Percentiles rank a stretch among this genome's conserved stretches.
These are phyloP conservation scores for Taiozyma onychis DNA, from an alignment of 1,139 yeast genomes.

Conservation along the genomic window DNA sequence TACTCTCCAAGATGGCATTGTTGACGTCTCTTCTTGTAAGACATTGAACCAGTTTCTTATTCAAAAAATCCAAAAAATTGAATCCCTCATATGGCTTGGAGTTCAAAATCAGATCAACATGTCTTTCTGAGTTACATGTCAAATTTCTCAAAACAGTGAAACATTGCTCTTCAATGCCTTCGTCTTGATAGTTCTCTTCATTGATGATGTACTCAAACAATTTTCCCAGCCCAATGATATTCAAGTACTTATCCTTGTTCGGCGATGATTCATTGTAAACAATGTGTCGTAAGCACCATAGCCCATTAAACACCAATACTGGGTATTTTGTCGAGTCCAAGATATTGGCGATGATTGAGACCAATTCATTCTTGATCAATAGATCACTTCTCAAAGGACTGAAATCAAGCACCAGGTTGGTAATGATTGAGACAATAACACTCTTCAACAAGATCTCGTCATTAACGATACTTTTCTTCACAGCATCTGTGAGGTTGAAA, in stretches of 20 bases:
- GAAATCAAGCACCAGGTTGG: constrained; percentile 77
- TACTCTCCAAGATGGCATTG: constrained; percentile 37
- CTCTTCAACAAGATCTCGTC: constrained; percentile 42
- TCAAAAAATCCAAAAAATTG: constrained; percentile 29
- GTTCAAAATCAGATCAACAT: constrained; percentile 38
- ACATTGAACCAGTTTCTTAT: constrained; percentile 12
- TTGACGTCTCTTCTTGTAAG: constrained; percentile 13
- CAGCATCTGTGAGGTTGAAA: not conserved
- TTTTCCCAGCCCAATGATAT: constrained; percentile 43
- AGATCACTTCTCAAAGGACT: constrained; percentile 62
- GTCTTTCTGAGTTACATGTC: constrained; percentile 58
- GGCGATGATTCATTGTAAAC: constrained; percentile 34
- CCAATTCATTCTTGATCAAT: constrained; percentile 48
- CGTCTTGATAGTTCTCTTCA: constrained; percentile 31
- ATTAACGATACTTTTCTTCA: constrained; percentile 26
- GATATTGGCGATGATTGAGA: constrained; percentile 40
- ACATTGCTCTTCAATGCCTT: constrained; percentile 58
- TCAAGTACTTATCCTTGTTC: constrained; percentile 28
- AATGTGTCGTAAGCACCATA: constrained; percentile 53
- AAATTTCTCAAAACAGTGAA: constrained; percentile 73
- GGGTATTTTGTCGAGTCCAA: constrained; percentile 27
- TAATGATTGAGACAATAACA: constrained; percentile 60
- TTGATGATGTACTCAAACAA: constrained; percentile 44
- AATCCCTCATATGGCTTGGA: constrained; percentile 22
- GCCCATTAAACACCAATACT: constrained; percentile 39